Evolutionary conservation across 768 basidiomycete genomes (phyloP), one percentile per base, ranked within the genome.

Genomic region (Psilocybe subaeruginosa): DNA sequence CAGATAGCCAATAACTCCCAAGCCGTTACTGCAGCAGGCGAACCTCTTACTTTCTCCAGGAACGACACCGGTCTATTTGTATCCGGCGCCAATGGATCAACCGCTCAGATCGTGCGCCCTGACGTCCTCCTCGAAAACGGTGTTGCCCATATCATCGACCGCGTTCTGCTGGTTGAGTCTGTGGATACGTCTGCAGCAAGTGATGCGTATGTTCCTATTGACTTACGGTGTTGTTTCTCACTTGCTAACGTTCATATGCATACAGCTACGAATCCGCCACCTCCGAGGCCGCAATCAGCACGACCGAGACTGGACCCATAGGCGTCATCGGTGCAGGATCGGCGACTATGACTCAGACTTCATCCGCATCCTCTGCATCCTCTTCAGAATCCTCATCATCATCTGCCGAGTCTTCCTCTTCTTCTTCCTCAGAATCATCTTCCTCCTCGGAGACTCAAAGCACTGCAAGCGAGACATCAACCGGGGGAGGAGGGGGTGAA

Each of bases 81-180:
- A 53, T 78, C 76, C 35, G 74, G 70, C 16, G 71, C 73, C 7
- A 74, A 67, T 41, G 66, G 64, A 17, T 64, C 69, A 3, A 58
- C 49, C 66, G 78, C 63, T 75, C 77, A 73, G 64, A 83, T 92
- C 66, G 67, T 88, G 45, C 77, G 79, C 54, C 71, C 83, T 12
- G 88, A 92, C 69, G 78, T 89, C 4, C 74, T 92, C 64, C 70
- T 84, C 27, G 69, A 78, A 16, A 92, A 92, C 63, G 91, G 90
- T 49, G 91, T 92, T 45, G 70, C 89, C 8, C 89, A 92, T 69
- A 70, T 88, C 45, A 80, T 89, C 60, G 77, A 88, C 64, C 65
- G 73, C 16, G 84, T 87, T 8, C 76, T 90, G 33, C 45, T 84
- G 14, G 80, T 85, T 69, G 74, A 77, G 3, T 69, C 78, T 6